A percentile compares a stretch with the other conserved stretches of the same genome.
Conservation (phyloP, 495 filamentous ascomycete genomes). For the Xylaria acuta region DNA sequence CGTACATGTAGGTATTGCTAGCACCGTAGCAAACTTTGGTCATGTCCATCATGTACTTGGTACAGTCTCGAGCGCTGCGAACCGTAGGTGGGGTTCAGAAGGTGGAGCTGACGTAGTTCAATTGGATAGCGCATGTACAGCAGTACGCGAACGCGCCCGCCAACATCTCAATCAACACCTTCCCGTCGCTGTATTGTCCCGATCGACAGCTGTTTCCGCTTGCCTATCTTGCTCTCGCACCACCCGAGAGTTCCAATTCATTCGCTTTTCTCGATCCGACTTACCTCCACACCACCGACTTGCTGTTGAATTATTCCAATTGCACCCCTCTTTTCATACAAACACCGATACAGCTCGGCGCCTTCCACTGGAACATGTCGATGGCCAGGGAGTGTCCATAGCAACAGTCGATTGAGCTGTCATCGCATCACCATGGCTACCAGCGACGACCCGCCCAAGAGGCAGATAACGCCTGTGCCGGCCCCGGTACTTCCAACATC, state of each 20-base stretch:
- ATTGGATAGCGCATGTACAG: neutral
- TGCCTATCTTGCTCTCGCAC: no score
- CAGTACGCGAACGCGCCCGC: slow-evolving; percentile 2
- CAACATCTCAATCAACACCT: no score
- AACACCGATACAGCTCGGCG: neutral
- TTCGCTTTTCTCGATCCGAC: neutral
- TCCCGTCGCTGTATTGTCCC: no score
- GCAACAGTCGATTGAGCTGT: slow-evolving; percentile 5
- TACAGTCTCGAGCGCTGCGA: no score
- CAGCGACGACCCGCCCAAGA: slow-evolving; percentile 44
- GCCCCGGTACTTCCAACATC: slow-evolving; percentile 42
- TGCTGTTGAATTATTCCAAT: neutral
- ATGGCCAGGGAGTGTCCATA: neutral
- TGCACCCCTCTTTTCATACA: neutral
- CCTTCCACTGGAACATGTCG: slow-evolving; percentile 9
- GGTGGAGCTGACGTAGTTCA: neutral
- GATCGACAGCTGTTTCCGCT: no score
- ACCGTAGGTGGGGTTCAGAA: neutral
- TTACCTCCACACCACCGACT: neutral
- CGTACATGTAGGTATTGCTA: no score
- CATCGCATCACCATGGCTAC: slow-evolving; percentile 43
- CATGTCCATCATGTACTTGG: no score
- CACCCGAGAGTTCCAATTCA: neutral
- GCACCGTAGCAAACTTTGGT: no score
- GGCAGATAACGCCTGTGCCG: slow-evolving; percentile 51